These are phyloP conservation scores for Elsinoe batatas DNA, from an alignment of 2,329 filamentous ascomycete genomes.

Conservation along the genomic window DNA sequence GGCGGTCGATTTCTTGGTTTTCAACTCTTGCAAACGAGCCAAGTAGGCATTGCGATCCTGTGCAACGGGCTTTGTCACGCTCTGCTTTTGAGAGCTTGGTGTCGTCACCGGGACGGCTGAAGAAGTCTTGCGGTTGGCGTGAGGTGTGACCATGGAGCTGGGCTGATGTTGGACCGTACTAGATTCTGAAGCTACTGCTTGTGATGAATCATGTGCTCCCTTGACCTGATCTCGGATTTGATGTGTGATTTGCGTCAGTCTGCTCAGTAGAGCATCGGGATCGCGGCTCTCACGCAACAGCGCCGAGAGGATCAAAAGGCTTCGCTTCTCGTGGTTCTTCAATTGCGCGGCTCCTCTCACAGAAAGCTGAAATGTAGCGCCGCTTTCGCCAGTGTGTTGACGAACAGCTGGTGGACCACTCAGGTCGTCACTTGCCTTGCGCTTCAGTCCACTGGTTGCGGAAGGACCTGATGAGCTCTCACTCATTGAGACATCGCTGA, in stretches of 20 bases:
- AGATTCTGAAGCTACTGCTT: not conserved
- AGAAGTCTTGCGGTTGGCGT: not conserved
- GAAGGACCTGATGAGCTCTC: not conserved
- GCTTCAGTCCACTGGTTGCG: not conserved
- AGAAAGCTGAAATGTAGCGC: not conserved
- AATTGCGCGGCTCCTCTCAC: not conserved
- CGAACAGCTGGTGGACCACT: conserved; percentile 14
- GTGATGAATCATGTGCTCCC: not conserved
- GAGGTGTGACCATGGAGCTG: not conserved
- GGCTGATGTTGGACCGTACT: too few species aligned
- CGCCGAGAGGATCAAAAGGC: not conserved
- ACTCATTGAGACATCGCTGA: conserved; percentile 26
- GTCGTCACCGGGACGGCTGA: not conserved
- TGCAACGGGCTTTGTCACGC: conserved; percentile 3
- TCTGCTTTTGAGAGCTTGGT: not conserved
- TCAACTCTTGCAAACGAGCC: conserved; percentile 64
- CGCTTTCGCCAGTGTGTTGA: not conserved
- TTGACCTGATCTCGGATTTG: not conserved
- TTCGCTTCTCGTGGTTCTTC: not conserved
- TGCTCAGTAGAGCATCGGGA: not conserved
- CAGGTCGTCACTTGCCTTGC: not conserved
- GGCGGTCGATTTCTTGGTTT: conserved; percentile 44
- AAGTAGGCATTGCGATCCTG: conserved; percentile 67
- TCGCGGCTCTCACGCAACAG: conserved; percentile 15
- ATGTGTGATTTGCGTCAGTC: not conserved